Base-by-base conservation (phyloP, 495 filamentous ascomycete species). In the Chaetomium fimeti region DNA sequence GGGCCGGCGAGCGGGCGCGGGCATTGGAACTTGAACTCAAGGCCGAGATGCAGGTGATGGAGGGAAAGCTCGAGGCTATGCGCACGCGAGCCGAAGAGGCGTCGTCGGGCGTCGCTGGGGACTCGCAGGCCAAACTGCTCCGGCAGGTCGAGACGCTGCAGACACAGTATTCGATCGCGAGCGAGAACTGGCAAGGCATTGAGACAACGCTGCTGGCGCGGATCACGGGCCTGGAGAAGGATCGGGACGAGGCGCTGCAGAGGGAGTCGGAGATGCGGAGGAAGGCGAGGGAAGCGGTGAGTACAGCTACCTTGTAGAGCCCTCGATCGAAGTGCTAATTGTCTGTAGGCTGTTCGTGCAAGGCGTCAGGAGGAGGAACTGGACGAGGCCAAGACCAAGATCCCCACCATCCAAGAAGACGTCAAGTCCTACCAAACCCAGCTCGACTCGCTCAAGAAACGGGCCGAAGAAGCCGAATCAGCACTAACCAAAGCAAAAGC, bases 101-200 rank as follows among this genome's bases (percentile, higher is more conserved):
- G 5, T 92, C 92, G 0, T 92, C 91, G 6, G 89, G 91, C 22
- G 83, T 85, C 47, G 84, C 84, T 7, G 89, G 92, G 8, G 92
- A 98, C 72, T 87, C 90, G 0, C 92, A 96, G 68, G 91, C 89
- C 25, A 97, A 97, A 72, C 81, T 99, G 25, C 79, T 97, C 24
- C 86, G 95, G 51, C 95, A 98, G 76, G 87, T 98, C 32, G 95
- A 99, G 80, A 97, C 91, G 3, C 77, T 99, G 56, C 95, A 98
- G 76, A 93, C 89, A 5, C 95, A 99, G 75, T 96, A 99, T 75
- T 88, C 91, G 0, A 86, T 92, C 57, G 94, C 95, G 3, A 93
- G 90, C 65, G 92, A 96, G 69, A 99, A 98, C 73, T 99, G 95
- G 95, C 92, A 97, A 64, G 90, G 92, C 0, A 90, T 98, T 53